Evolutionary conservation across 805 yeast genomes (phyloP), one percentile per base, ranked within the genome.

Genomic region (Monosporozyma aerobia): DNA sequence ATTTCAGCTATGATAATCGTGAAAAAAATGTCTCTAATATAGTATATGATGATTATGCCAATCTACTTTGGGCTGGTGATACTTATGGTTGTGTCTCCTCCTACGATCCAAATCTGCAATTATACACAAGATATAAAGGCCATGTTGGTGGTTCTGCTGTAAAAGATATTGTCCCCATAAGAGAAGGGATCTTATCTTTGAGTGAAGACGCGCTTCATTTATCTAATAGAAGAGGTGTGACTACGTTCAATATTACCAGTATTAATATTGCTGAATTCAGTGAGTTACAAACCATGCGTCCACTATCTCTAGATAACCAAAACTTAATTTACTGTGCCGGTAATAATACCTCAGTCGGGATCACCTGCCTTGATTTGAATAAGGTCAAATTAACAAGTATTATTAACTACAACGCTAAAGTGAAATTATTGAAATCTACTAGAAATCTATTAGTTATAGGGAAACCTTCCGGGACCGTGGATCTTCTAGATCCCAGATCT

Each of bases 21-120:
- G 63, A 62, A n/a, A 68, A 68, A 53, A 59, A 62, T 39, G 58
- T 59, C 4, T 64, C 65, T 2, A 62, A 62, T 33, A 53, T 80
- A 7, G 67, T 69, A 3, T 90, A 90, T 65, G 97, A 90, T 69
- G 76, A 76, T 39, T 70, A 77, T n/a, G 78, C 82, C 54, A 94
- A 90, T 59, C 71, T 94, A 46, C 64, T 90, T 1, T 92, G 98
- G 98, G 75, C 83, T 1, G 96, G 95, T 16, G 94, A 87, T 37
- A 59, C 72, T 1, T 75, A 72, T 40, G 87, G 90, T 3, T 67
- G 74, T 45, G 61, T 76, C 0, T 67, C 73, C 3, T 71, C 77
- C 1, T 74, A 64, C 49, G 82, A 79, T 11, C 73, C 76, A 10
- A 70, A 73, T 10, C 67, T 83, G 48, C 69, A 72, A 5, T 76